Evolutionary conservation across 768 basidiomycete genomes (phyloP), one percentile per base, ranked within the genome.

Genomic region (Hebeloma cylindrosporum): DNA sequence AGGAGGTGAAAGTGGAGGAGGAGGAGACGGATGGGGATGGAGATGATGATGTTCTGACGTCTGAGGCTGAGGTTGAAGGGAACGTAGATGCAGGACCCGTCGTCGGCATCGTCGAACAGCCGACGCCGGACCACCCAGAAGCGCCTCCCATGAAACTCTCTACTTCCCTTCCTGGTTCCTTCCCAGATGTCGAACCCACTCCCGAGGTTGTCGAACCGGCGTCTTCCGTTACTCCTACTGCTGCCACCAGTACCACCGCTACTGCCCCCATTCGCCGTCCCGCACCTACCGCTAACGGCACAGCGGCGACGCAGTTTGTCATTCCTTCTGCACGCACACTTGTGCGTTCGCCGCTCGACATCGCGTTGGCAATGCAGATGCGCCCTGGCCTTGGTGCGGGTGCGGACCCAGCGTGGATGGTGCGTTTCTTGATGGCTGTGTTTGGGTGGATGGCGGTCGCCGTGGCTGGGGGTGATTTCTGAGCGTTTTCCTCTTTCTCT

Each of bases 361-460:
- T 85, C 34, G 86, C 83, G 13, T 75, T 89, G 5, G 84, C 84
- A 32, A 83, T 88, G 83, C 86, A 88, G 62, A 72, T 88, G 36
- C 75, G 84, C 22, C 85, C 84, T 4, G 84, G 85, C 1, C 64
- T 87, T 16, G 85, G 85, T 27, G 62, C 75, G 8, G 82, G 84
- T 29, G 81, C 85, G 8, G 86, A 88, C 55, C 74, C 84, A 5
- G 85, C 85, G 27, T 88, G 84, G 84, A 77, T 87, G 72, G 83
- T 88, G 37, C 68, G 85, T 47, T 88, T 86, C 60, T 62, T 88
- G 64, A 87, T 89, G 85, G 71, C 80, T 22, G 75, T 87, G 63
- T 88, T 85, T 60, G 86, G 85, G 17, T 88, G 86, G 86, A 72
- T 88, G 51, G 75, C 81, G 30, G 74, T 87, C 22, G 67, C 83